Evolutionary conservation across 495 filamentous ascomycete species (phyloP).

Genomic region (Tuber microsphaerosporum): DNA sequence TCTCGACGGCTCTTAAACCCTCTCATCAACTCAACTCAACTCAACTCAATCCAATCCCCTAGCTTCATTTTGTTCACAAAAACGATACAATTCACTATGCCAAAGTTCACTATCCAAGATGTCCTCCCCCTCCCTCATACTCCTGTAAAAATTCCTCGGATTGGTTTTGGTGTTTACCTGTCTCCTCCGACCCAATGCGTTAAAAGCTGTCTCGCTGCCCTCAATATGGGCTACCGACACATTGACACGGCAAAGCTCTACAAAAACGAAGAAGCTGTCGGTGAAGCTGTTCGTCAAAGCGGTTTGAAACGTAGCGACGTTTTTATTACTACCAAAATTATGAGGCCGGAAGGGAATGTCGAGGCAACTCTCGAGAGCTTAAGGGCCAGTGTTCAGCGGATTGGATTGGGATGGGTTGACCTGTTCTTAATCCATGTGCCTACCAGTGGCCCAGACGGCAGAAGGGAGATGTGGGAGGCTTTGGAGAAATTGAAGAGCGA

Average conservation of each 20-base stretch:
- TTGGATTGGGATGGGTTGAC: slow-evolving; percentile 61
- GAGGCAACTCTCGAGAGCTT: slow-evolving; percentile 56
- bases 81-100: slow-evolving; percentile 9
- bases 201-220: slow-evolving; percentile 54
- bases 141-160: slow-evolving; percentile 52
- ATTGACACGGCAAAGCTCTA: slow-evolving; percentile 70
- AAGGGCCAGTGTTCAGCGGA: slow-evolving; percentile 56
- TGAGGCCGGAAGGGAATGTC: slow-evolving; percentile 50
- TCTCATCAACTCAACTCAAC: background rate
- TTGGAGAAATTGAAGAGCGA: slow-evolving; percentile 55
- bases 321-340: slow-evolving; percentile 63
- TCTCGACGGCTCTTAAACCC: background rate
- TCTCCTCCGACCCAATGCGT: slow-evolving; percentile 50
- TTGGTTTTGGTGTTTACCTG: slow-evolving; percentile 71
- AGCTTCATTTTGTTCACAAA: background rate
- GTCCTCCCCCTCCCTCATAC: slow-evolving; percentile 53
- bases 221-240: slow-evolving; percentile 60
- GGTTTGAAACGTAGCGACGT: slow-evolving; percentile 53
- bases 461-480: slow-evolving; percentile 59
- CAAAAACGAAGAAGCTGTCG: slow-evolving; percentile 60
- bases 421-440: slow-evolving; percentile 64
- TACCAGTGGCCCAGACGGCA: slow-evolving; percentile 48
- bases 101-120: slow-evolving; percentile 50
- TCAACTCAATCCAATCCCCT: background rate
- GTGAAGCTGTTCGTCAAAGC: slow-evolving; percentile 53